Percentiles rank a stretch among this genome's conserved stretches.
These are phyloP conservation scores for Cryphonectria parasitica DNA, from an alignment of 2,329 filamentous ascomycete genomes.

Conservation along the genomic window DNA sequence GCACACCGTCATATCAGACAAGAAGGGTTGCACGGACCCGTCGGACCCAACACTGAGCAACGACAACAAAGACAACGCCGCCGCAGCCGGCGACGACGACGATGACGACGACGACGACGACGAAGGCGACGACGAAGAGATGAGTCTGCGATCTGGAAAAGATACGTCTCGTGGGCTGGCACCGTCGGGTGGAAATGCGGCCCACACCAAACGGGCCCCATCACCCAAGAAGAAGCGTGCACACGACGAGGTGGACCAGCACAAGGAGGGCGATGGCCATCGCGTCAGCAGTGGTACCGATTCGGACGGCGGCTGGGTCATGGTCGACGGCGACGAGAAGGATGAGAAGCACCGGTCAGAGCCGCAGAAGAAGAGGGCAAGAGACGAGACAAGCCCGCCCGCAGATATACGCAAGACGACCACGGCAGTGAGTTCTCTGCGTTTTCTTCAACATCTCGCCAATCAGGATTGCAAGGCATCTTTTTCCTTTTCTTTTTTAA, in stretches of 20 bases:
- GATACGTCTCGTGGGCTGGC: conserved; percentile 40
- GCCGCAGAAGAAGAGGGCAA: conserved; percentile 67
- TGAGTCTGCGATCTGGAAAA: conserved; percentile 27
- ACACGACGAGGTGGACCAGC: conserved; percentile 61
- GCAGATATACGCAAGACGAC: conserved; percentile 23
- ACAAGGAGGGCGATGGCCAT: conserved; percentile 48
- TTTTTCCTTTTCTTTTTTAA: neutral
- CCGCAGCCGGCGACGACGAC: conserved; percentile 33
- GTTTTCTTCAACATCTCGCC: too few species aligned
- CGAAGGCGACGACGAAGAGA: conserved; percentile 33
- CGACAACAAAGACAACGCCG: conserved; percentile 33
- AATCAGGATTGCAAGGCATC: neutral
- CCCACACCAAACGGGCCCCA: conserved; percentile 53
- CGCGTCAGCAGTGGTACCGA: conserved; percentile 45
- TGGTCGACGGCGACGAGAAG: conserved; percentile 24
- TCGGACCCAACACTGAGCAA: conserved; percentile 28
- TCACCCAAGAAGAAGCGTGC: conserved; percentile 71
- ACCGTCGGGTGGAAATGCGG: conserved; percentile 40
- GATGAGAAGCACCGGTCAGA: conserved; percentile 56
- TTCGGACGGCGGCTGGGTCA: conserved; percentile 35
- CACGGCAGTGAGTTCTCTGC: conserved; percentile 17
- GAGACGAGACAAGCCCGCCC: conserved; percentile 48
- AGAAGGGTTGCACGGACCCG: conserved; percentile 38
- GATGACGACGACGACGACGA: conserved; percentile 33
- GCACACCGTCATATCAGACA: conserved; percentile 66